Conservation (phyloP, 345 rosid genomes). For the Hibiscus tridactylites region DNA sequence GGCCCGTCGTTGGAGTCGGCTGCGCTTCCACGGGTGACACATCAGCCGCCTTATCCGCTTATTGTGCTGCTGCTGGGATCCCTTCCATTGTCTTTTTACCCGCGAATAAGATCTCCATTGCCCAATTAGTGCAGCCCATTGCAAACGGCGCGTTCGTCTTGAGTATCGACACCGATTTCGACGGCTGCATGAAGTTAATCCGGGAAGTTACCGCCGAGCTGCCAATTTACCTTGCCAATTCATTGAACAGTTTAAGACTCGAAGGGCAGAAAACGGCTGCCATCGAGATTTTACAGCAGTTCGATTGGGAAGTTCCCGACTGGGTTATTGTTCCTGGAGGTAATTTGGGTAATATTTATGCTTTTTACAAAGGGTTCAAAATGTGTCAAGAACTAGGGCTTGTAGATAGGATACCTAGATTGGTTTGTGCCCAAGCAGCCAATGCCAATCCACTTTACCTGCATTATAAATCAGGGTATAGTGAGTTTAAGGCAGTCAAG, state of each 20-base stretch:
- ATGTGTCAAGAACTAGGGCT: conserved; percentile 86
- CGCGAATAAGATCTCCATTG: conserved; percentile 79
- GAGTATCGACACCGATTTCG: conserved; percentile 85
- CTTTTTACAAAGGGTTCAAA: conserved; percentile 82
- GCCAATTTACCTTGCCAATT: conserved; percentile 81
- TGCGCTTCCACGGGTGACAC: conserved; percentile 96
- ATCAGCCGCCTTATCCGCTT: conserved; percentile 80
- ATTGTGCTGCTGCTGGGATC: conserved; percentile 83
- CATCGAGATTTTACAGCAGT: conserved; percentile 85
- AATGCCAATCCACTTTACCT: conserved; percentile 88
- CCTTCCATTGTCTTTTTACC: conserved; percentile 89
- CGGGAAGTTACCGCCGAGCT: conserved; percentile 73
- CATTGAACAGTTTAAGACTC: conserved; percentile 72
- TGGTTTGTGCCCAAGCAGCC: conserved; percentile 89
- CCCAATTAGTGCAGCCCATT: conserved; percentile 86
- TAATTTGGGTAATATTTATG: conserved; percentile 82
- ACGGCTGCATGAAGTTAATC: conserved; percentile 85
- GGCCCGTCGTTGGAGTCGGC: conserved; percentile 78
- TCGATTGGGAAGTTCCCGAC: conserved; percentile 88
- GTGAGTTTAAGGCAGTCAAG: conserved; percentile 58
- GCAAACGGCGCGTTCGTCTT: conserved; percentile 90
- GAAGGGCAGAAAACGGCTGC: conserved; percentile 96
- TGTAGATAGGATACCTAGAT: conserved; percentile 67
- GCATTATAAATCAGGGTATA: conserved; percentile 72
- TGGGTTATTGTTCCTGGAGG: conserved; percentile 98